phyloP scores from a whole-genome alignment of 2,329 filamentous ascomycete species.

The Cryphonectria naterciae region DNA sequence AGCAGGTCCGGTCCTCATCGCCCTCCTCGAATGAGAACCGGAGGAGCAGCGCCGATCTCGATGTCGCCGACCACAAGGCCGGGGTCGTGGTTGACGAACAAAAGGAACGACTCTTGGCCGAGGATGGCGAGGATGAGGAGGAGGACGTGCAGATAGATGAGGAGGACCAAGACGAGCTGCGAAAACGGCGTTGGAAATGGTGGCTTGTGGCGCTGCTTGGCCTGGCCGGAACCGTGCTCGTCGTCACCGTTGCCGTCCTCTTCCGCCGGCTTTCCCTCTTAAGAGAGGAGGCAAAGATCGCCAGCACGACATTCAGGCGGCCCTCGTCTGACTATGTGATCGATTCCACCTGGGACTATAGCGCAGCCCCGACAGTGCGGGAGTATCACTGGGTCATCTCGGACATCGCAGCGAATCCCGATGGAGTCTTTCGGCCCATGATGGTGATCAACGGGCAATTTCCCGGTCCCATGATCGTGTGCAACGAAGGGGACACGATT shows the following conservation, averaged over 20 bases:
- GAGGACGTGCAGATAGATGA: constrained; percentile 7
- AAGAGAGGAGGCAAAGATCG: neutral
- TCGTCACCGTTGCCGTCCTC: constrained; percentile 10
- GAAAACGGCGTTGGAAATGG: constrained; percentile 23
- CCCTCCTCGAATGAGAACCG: constrained; percentile 17
- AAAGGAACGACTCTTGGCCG: constrained; percentile 28
- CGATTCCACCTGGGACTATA: constrained; percentile 58
- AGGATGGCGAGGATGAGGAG: constrained; percentile 14
- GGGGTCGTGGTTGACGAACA: constrained; percentile 25
- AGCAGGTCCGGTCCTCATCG: constrained; percentile 31
- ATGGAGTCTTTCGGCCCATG: constrained; percentile 61
- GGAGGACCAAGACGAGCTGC: neutral
- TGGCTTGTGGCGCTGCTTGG: constrained; percentile 16
- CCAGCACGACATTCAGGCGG: constrained; percentile 31
- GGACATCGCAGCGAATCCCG: constrained; percentile 62
- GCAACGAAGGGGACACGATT: constrained; percentile 74
- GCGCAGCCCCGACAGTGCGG: constrained; percentile 53
- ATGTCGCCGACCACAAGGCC: constrained; percentile 22
- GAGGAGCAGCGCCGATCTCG: constrained; percentile 16
- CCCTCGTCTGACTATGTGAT: constrained; percentile 59
- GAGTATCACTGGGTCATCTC: constrained; percentile 64
- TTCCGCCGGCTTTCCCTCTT: constrained; percentile 10
- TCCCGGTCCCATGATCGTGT: constrained; percentile 73
- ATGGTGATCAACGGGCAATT: constrained; percentile 77
- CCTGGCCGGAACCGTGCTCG: constrained; percentile 14